A percentile compares a stretch with the other conserved stretches of the same genome.
phyloP scores from a whole-genome alignment of 257 asterid genomes.

The Jasminum sambac region DNA sequence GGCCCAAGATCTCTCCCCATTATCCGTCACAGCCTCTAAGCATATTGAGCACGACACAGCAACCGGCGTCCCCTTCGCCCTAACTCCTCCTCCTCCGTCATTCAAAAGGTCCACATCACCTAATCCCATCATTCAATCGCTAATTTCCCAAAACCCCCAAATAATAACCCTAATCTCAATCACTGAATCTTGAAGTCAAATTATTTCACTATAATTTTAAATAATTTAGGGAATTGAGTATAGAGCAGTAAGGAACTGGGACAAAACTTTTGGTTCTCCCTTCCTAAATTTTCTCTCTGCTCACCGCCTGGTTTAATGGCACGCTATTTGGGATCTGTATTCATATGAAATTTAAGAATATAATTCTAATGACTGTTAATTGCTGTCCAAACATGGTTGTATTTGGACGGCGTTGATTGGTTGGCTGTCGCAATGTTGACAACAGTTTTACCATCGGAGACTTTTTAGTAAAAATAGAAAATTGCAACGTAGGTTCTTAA shows the following conservation, averaged over 20 bases:
- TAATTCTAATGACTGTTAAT: slow-evolving; percentile 18
- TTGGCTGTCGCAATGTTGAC: neutral
- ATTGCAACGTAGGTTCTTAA: too few species aligned
- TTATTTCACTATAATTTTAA: neutral
- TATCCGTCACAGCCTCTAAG: slow-evolving; percentile 66
- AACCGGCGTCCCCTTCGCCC: slow-evolving; percentile 13
- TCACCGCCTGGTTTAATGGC: slow-evolving; percentile 13
- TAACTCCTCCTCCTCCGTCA: slow-evolving; percentile 18
- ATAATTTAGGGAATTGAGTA: neutral
- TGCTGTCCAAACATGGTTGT: slow-evolving; percentile 15
- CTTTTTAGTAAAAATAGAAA: neutral
- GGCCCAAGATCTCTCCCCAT: slow-evolving; percentile 87
- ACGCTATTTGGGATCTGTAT: slow-evolving; percentile 1
- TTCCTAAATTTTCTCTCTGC: slow-evolving; percentile 13
- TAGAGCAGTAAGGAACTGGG: slow-evolving; percentile 11
- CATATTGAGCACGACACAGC: slow-evolving; percentile 76
- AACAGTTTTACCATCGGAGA: neutral
- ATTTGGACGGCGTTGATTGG: neutral
- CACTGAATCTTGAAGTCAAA: neutral
- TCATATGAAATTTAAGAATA: neutral
- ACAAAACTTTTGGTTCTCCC: neutral
- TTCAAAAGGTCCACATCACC: slow-evolving; percentile 12
- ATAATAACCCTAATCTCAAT: neutral
- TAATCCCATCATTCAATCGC: slow-evolving; percentile 20
- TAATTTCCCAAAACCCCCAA: slow-evolving; percentile 16